These are phyloP conservation scores for Podila verticillata DNA, from an alignment of 192 early-diverging fungal species.

Conservation along the genomic window DNA sequence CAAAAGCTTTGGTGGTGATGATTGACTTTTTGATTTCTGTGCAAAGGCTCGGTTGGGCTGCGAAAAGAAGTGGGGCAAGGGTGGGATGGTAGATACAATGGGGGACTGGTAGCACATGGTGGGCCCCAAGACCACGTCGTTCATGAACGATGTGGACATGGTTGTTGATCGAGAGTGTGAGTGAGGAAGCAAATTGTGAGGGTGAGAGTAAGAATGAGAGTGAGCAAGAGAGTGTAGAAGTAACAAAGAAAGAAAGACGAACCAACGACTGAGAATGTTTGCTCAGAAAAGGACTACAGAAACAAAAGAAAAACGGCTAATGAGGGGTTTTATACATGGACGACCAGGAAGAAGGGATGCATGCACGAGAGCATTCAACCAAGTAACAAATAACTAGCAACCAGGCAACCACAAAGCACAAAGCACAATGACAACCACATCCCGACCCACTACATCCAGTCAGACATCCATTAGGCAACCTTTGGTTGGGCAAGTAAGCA, in stretches of 20 bases:
- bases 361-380: no score
- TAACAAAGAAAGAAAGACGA: not conserved
- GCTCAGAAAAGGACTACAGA: no score
- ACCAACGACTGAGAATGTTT: not conserved
- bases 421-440: no score
- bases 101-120: constrained; percentile 2
- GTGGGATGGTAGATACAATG: not conserved
- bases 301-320: no score
- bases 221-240: not conserved
- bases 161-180: not conserved
- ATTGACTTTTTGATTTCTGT: not conserved
- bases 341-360: not conserved
- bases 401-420: no score
- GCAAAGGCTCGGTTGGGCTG: not conserved
- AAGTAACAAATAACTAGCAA: no score
- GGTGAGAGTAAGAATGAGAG: not conserved
- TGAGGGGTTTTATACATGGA: not conserved
- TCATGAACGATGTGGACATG: not conserved
- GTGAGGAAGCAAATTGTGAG: not conserved
- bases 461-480: no score
- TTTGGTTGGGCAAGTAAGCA: no score
- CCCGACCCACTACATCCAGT: no score
- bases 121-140: not conserved
- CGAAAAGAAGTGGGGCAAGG: not conserved
- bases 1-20: not conserved